Percentiles rank a stretch among this genome's conserved stretches.
These are phyloP conservation scores for Claviceps sorghi DNA, from an alignment of 2,329 filamentous ascomycete genomes.

Conservation along the genomic window DNA sequence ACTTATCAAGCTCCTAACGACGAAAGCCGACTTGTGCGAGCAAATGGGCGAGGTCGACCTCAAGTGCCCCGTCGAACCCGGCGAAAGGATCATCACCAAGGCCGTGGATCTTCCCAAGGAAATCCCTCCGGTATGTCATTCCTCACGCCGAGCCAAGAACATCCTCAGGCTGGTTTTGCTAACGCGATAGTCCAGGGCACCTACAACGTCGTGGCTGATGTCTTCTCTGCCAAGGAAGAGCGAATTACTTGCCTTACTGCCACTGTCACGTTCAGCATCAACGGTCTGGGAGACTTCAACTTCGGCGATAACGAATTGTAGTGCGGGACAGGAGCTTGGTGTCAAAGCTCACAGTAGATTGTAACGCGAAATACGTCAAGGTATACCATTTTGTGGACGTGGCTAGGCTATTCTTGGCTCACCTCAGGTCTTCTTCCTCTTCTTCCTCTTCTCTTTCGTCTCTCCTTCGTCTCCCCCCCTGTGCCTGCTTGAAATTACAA, in stretches of 20 bases:
- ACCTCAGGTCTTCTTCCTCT: background rate
- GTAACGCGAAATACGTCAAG: background rate
- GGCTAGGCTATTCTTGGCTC: background rate
- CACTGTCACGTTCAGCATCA: constrained; percentile 43
- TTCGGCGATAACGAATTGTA: constrained; percentile 29
- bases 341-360: background rate
- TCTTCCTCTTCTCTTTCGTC: background rate
- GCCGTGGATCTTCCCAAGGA: constrained; percentile 69
- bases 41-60: constrained; percentile 79
- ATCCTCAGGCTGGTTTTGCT: background rate
- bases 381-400: background rate
- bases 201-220: constrained; percentile 80
- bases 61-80: constrained; percentile 74
- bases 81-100: constrained; percentile 60
- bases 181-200: constrained; percentile 46
- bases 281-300: constrained; percentile 22
- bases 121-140: constrained; percentile 66
- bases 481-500: background rate
- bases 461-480: background rate
- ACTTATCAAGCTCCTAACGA: constrained; percentile 74
- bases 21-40: constrained; percentile 73
- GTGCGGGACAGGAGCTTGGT: constrained; percentile 5
- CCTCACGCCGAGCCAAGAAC: background rate
- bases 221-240: constrained; percentile 55
- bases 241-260: constrained; percentile 81